Evolutionary conservation across 352 stramenopile genomes (phyloP), one percentile per base, ranked within the genome.

Genomic region (Globisporangium uncinulatum): DNA sequence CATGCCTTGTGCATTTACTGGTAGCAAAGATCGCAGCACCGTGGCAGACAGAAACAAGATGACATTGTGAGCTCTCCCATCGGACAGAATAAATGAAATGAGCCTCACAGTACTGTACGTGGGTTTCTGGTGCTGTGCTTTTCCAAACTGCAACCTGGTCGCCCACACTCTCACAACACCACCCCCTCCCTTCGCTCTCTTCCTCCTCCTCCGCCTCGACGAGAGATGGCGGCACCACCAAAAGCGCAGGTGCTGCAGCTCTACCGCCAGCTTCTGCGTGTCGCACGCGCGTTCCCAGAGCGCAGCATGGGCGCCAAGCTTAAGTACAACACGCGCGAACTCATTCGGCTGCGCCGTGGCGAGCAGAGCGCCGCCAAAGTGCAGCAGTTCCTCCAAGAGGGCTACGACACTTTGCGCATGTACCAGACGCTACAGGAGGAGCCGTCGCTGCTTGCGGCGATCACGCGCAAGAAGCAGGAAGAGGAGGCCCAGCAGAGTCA

Each of bases 271-370:
- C 69, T 77, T 20, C 60, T 86, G 63, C 70, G 69, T 66, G 68
- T 79, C 47, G 68, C 76, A 44, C 77, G 59, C 34, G 54, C 34
- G 45, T 87, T 91, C 48, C 78, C 81, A 2, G 74, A 86, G 49
- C 73, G 63, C 61, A 78, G 66, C 45, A 76, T 93, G 50, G 79
- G 57, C 52, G 71, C 69, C 54, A 91, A 93, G 72, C 77, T 93
- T 39, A 63, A 71, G 44, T 92, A 74, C 60, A 94, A 94, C 56
- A 80, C 79, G 61, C 69, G 73, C 29, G 83, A 92, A 62, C 59
- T 91, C 48, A 73, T 89, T 51, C 70, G 67, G 11, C 63, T 94
- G 56, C 76, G 80, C 49, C 73, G 71, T 41, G 56, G 67, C 45
- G 81, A 94, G 61, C 51, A 45, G 29, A 79, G 73, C 60, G 54